Evolutionary conservation across 108 stramenopile genomes (phyloP).

Genomic region (Discostella pseudostelligera): DNA sequence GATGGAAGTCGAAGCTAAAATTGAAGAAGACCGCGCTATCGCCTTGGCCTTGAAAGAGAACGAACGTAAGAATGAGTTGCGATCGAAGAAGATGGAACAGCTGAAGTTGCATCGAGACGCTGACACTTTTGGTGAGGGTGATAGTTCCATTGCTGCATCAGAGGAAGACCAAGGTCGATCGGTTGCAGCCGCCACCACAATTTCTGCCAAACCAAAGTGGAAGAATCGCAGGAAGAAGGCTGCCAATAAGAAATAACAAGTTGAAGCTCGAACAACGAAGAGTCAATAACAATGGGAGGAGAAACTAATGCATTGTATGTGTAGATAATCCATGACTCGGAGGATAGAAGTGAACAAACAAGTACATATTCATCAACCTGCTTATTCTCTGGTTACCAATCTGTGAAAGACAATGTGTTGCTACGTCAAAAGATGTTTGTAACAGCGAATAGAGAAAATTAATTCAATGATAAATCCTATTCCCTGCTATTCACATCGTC

Average conservation of each 20-base stretch:
- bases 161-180: constrained; percentile 4
- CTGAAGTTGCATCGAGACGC: constrained; percentile 2
- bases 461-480: too few species aligned
- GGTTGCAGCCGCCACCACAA: not conserved
- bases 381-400: too few species aligned
- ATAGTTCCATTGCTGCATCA: not conserved
- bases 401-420: too few species aligned
- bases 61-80: constrained; percentile 12
- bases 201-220: constrained; percentile 16
- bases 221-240: constrained; percentile 28
- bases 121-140: not conserved
- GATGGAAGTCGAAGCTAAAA: constrained; percentile 2
- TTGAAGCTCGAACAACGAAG: too few species aligned
- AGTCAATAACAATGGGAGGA: too few species aligned
- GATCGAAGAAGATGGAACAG: constrained; percentile 14
- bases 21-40: not conserved
- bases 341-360: too few species aligned
- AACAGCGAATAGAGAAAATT: too few species aligned
- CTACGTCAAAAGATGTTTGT: too few species aligned
- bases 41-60: constrained; percentile 9
- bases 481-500: too few species aligned
- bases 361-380: too few species aligned
- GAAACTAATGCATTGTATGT: too few species aligned
- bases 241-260: constrained; percentile 5
- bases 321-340: too few species aligned